Percentiles rank a stretch among this genome's conserved stretches.
Evolutionary conservation across 177 flowering plant species (phyloP).

Genomic region (Vitis hybrid): DNA sequence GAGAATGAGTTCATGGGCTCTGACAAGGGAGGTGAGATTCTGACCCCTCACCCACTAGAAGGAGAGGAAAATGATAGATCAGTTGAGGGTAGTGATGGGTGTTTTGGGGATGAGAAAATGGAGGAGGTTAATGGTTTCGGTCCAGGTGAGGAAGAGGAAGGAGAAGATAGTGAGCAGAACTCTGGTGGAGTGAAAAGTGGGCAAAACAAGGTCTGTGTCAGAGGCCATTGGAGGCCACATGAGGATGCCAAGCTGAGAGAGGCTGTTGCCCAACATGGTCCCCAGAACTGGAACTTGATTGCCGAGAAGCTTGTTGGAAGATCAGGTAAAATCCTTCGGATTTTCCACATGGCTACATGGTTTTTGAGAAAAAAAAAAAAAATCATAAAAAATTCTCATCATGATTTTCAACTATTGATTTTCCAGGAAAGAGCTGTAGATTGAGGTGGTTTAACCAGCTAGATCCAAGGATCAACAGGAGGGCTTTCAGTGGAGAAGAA

Average conservation of each 20-base stretch:
- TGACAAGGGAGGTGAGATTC: conserved; percentile 14
- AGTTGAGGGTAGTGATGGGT: conserved; percentile 1
- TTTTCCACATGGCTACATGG: no score
- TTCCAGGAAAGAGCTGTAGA: conserved; percentile 32
- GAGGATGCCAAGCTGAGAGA: conserved; percentile 3
- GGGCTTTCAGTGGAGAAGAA: conserved; percentile 61
- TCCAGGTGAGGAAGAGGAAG: conserved; percentile 12
- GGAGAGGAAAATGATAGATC: conserved; percentile 4
- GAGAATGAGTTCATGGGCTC: background rate
- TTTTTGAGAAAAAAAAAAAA: no score
- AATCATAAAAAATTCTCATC: no score
- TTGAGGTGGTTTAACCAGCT: conserved; percentile 60
- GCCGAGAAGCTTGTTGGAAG: conserved; percentile 6
- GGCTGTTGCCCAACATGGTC: conserved; percentile 1
- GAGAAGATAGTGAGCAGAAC: conserved; percentile 10
- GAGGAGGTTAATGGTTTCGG: background rate
- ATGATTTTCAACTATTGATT: conserved; percentile 1
- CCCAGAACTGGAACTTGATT: conserved; percentile 10
- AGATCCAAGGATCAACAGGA: conserved; percentile 51
- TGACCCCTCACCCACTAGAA: conserved; percentile 4
- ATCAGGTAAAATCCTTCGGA: background rate
- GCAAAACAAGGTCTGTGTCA: background rate
- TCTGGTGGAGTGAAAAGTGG: background rate
- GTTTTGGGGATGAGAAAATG: background rate
- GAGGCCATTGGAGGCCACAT: conserved; percentile 1